phyloP scores from a whole-genome alignment of 2,329 filamentous ascomycete genomes.

The Colletotrichum cereale region DNA sequence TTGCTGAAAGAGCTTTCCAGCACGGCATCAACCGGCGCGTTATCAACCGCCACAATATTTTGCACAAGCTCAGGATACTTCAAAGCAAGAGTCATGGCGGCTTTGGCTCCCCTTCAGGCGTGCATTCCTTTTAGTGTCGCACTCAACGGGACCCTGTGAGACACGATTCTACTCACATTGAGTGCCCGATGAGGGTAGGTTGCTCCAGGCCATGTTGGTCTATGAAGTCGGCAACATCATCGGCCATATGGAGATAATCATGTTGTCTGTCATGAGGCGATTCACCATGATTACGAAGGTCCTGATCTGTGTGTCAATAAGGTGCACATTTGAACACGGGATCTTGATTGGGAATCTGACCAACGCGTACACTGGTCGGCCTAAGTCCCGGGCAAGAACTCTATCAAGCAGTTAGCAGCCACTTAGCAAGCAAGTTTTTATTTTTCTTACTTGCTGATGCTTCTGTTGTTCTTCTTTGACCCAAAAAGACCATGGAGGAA shows the following conservation, averaged over 20 bases:
- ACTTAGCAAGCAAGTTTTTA: background rate
- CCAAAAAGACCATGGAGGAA: constrained; percentile 95
- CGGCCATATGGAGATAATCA: constrained; percentile 85
- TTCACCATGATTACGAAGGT: constrained; percentile 93
- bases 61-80: constrained; percentile 74
- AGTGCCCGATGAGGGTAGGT: constrained; percentile 89
- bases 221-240: constrained; percentile 86
- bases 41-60: constrained; percentile 87
- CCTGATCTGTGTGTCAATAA: constrained; percentile 60
- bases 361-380: constrained; percentile 84
- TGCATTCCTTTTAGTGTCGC: background rate
- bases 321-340: constrained; percentile 29
- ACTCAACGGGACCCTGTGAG: background rate
- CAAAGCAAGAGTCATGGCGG: constrained; percentile 88
- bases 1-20: constrained; percentile 80
- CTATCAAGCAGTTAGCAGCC: constrained; percentile 58
- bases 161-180: constrained; percentile 72
- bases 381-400: constrained; percentile 83
- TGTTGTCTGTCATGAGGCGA: constrained; percentile 83
- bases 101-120: constrained; percentile 82
- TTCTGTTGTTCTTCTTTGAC: constrained; percentile 94
- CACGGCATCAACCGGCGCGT: constrained; percentile 86
- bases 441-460: constrained; percentile 86
- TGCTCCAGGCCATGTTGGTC: constrained; percentile 75
- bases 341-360: constrained; percentile 59